phyloP scores from a whole-genome alignment of 2,329 filamentous ascomycete genomes.

The Elsinoe fawcettii region DNA sequence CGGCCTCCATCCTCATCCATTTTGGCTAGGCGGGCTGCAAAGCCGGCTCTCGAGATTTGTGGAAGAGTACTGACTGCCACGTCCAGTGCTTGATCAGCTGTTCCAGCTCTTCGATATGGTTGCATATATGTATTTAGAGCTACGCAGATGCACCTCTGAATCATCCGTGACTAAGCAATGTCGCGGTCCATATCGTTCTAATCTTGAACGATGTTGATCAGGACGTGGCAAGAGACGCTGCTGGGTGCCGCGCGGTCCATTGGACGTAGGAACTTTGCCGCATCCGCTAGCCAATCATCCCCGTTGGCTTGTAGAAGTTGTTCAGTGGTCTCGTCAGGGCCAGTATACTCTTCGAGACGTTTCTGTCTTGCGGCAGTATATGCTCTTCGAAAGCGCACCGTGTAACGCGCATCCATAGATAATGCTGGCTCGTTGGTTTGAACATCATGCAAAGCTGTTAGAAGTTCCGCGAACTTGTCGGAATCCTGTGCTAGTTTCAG shows the following conservation, averaged over 20 bases:
- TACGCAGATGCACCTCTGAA: constrained; percentile 5
- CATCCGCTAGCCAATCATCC: background rate
- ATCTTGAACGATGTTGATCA: background rate
- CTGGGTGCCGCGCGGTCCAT: no score
- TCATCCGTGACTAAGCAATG: constrained; percentile 10
- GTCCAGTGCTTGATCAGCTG: background rate
- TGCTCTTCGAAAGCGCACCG: background rate
- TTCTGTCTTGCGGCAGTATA: background rate
- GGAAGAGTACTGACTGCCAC: background rate
- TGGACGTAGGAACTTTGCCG: background rate
- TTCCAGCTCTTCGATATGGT: background rate
- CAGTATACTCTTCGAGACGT: background rate
- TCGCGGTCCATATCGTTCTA: background rate
- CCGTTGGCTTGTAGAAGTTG: background rate
- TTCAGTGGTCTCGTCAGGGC: background rate
- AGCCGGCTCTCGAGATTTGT: background rate
- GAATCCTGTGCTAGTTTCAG: background rate
- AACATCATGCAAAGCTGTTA: background rate
- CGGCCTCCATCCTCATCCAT: constrained; percentile 4
- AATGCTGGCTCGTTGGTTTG: background rate
- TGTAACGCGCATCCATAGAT: background rate
- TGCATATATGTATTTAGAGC: background rate
- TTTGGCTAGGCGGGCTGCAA: background rate
- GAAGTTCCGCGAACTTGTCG: background rate
- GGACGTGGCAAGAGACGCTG: background rate